Evolutionary conservation across 148 eudicot species (phyloP), one percentile per base, ranked within the genome.

Genomic region (Drosera capensis): DNA sequence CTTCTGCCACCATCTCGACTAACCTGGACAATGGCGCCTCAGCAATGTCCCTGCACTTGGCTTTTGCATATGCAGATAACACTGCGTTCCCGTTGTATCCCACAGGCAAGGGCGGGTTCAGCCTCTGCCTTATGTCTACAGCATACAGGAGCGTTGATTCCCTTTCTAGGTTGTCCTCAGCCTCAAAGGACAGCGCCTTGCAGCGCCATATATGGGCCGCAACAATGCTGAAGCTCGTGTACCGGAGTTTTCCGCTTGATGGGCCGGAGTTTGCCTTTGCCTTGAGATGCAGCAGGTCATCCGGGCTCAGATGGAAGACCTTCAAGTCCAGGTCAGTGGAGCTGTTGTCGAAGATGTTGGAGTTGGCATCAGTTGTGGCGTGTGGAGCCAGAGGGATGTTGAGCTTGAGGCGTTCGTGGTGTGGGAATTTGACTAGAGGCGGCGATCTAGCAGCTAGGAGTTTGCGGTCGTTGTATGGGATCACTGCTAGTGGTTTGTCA

Each of bases 111-210:
- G 92, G 78, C 0, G 94, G 92, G 9, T 25, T 29, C 45, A 88
- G 19, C 63, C 82, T 68, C 0, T 64, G 20, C 49, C 97, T 49
- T 1, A 88, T 88, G 31, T 88, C 92, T 0, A 88, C 71, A 0
- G 94, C 82, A 25, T 53, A 88, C 0, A 77, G 63, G 2, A 88
- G 53, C 8, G 80, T 75, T 2, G 92, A 83, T 9, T 36, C 21
- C 30, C 79, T 49, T 0, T 68, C 64, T 1, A 26, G 40, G 39
- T 57, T 31, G 3, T 21, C 19, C 2, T 30, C 57, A 0, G n/a
- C n/a, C n/a, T n/a, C n/a, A n/a, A n/a, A n/a, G n/a, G 96, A 80
- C 8, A 88, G 44, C 24, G 92, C 97, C 59, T 78, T 88, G 71
- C 94, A 83, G 7, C 86, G 63, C 97, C 97, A 88, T 0, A 88